These are phyloP conservation scores for Colletotrichum tanaceti DNA, from an alignment of 2,329 filamentous ascomycete genomes.

Conservation along the genomic window DNA sequence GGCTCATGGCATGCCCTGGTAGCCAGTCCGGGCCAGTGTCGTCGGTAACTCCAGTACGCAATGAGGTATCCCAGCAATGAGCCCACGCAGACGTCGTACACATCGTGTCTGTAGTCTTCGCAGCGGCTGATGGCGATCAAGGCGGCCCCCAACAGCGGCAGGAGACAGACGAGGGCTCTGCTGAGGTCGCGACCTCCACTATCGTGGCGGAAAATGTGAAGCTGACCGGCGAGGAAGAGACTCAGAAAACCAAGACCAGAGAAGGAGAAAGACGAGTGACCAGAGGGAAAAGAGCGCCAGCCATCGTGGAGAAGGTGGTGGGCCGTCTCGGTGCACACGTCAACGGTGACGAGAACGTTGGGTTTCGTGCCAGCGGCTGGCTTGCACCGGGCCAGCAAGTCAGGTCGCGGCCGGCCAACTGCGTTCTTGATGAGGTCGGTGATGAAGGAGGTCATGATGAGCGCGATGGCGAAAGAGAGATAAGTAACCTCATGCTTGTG, in stretches of 20 bases:
- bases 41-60: conserved; percentile 74
- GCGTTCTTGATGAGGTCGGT: conserved; percentile 94
- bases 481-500: conserved; percentile 90
- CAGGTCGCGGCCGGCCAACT: conserved; percentile 77
- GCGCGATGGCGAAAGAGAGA: conserved; percentile 80
- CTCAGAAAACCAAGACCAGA: conserved; percentile 80
- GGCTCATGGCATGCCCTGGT: conserved; percentile 68
- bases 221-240: conserved; percentile 75
- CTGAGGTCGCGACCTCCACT: conserved; percentile 63
- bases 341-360: conserved; percentile 69
- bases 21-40: conserved; percentile 70
- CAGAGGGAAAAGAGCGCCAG: conserved; percentile 85
- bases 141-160: conserved; percentile 71
- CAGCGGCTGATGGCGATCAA: conserved; percentile 76
- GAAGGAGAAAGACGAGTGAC: conserved; percentile 84
- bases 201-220: conserved; percentile 65
- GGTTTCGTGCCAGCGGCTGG: conserved; percentile 65
- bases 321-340: conserved; percentile 78
- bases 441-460: conserved; percentile 82
- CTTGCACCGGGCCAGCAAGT: conserved; percentile 80
- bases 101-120: conserved; percentile 78
- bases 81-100: conserved; percentile 75
- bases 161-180: conserved; percentile 67
- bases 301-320: conserved; percentile 81
- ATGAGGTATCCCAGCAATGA: conserved; percentile 69